Base-by-base conservation (phyloP, 2,329 filamentous ascomycete species). In the Ophiosphaerella herpotricha region DNA sequence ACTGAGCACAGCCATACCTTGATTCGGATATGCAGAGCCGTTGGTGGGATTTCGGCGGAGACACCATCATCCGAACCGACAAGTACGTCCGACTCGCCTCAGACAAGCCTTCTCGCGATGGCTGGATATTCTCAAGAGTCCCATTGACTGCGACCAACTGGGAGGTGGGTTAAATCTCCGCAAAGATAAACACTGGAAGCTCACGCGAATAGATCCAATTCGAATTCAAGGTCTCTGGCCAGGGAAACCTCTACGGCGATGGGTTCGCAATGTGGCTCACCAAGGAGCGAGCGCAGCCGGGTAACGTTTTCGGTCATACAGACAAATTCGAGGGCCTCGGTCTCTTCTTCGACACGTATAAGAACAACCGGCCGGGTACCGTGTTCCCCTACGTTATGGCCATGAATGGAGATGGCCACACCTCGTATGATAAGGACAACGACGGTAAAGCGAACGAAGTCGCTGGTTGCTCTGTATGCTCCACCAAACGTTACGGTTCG, bases 341-440 rank as follows among this genome's bases (percentile, higher is more conserved):
- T 46, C 83, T 99, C 74, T 97, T 97, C 79, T 85, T 99, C 77
- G 94, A 99, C 73, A 99, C 94, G 38, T 99, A 99, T 82, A 99
- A 99, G 85, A 99, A 99, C 80, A 96, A 97, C 79, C 86, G 94
- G 12, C 93, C 94, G 0, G 94, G 94, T 37, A 88, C 91, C 36
- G 89, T 96, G 39, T 99, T 99, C 77, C 94, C 94, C 43, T 97
- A 96, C 71, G 88, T 99, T 67, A 97, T 97, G 92, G 93, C 92
- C 56, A 97, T 97, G 94, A 81, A 91, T 61, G 94, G 94, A 52
- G 94, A 99, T 73, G 93, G 94, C 55, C 80, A 91, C 71, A 96
- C 88, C 6, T 73, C 80, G 12, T 99, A 99, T 77, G 91, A 97
- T 79, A 91, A 97, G 78, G 86, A 87, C 64, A 92, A 92, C 67